Base-by-base conservation (phyloP, 2,329 filamentous ascomycete genomes). In the Phialocephala subalpina region DNA sequence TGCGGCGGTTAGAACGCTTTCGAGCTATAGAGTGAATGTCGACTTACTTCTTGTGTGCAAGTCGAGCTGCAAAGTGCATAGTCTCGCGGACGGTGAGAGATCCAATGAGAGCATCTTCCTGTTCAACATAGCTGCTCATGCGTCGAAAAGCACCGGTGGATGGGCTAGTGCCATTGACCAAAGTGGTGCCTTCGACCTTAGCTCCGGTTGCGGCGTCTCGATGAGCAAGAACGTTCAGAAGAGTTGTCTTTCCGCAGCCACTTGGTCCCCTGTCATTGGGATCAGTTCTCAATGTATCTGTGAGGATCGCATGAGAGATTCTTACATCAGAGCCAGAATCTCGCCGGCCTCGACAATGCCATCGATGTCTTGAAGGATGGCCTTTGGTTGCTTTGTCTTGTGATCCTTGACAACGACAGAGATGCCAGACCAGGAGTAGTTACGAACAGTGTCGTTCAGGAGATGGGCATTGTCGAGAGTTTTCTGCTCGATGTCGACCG, bases 41-140 rank as follows among this genome's bases (percentile, higher is more conserved):
- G 3, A 36, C 78, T 70, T 78, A 86, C 86, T 81, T 83, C 0
- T 84, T 77, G 72, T 90, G 72, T 67, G 88, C 79, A 3, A 97
- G 84, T 33, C 90, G 86, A 0, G 92, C 91, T 0, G 92, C 90
- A 77, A 97, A 97, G 68, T 88, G 81, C 67, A 97, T 80, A 0
- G 93, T 97, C 80, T 97, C 93, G 33, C 86, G 83, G 9, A 95
- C 92, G 0, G 93, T 97, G 69, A 97, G 81, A 0, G 90, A 90
- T 4, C 93, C 93, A 59, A 95, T 91, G 14, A 97, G 83, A 0
- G 92, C 90, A 81, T 97, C 93, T 70, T 97, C 92, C 77, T 97
- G 93, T 80, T 97, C 93, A 25, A 97, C 93, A 74, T 94, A 97
- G 56, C 88, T 88, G 62, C 87, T 90, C 58, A 95, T 82, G 57